A percentile compares a stretch with the other conserved stretches of the same genome.
Conservation (phyloP, 768 basidiomycete species). For the Steccherinum ochraceum region DNA sequence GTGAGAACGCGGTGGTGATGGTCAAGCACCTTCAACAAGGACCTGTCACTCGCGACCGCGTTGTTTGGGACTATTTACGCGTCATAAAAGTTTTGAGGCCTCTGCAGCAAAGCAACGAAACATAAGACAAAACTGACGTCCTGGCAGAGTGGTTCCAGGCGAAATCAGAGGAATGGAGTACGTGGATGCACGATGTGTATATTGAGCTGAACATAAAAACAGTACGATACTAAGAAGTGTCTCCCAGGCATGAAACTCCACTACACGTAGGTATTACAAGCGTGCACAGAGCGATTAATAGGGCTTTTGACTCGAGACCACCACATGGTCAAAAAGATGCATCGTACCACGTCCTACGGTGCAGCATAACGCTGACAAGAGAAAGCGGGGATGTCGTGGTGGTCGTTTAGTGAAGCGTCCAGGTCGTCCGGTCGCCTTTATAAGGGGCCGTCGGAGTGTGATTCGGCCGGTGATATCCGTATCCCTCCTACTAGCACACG, state of each 20-base stretch:
- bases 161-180: too few species aligned
- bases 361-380: conserved; percentile 57
- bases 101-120: too few species aligned
- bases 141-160: too few species aligned
- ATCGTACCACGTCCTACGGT: conserved; percentile 37
- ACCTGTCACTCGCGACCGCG: conserved; percentile 2
- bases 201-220: neutral
- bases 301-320: conserved; percentile 56
- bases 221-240: too few species aligned
- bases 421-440: conserved; percentile 8
- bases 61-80: conserved; percentile 7
- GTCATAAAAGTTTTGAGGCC: too few species aligned
- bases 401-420: conserved; percentile 32
- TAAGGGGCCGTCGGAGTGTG: neutral
- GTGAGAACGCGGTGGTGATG: neutral
- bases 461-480: neutral
- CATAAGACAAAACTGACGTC: too few species aligned
- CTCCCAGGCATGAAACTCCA: conserved; percentile 86
- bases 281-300: conserved; percentile 83
- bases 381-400: conserved; percentile 39
- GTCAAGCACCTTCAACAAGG: neutral
- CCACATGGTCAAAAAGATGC: conserved; percentile 23
- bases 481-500: too few species aligned
- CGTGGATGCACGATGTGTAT: too few species aligned
- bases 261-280: conserved; percentile 47